Percentiles rank a stretch among this genome's conserved stretches.
Evolutionary conservation across 805 yeast species (phyloP).

Genomic region (Zygosaccharomyces pseudorouxii): DNA sequence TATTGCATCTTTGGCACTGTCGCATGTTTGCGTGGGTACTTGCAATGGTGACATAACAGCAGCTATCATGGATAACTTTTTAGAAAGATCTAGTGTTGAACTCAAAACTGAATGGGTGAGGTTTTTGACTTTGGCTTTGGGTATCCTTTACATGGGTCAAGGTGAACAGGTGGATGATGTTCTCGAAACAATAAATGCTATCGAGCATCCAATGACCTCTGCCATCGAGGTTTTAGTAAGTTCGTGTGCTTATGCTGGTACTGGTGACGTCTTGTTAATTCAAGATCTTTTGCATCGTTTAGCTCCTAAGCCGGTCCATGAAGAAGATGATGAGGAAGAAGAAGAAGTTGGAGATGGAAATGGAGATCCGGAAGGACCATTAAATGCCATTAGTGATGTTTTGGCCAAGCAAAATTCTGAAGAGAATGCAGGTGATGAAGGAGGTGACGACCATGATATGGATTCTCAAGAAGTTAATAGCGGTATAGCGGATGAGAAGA

Average conservation of each 20-base stretch:
- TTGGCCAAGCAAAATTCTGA: conserved; percentile 33
- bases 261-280: conserved; percentile 93
- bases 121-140: conserved; percentile 88
- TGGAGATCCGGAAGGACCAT: conserved; percentile 37
- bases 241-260: conserved; percentile 93
- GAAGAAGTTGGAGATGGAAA: conserved; percentile 44
- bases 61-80: conserved; percentile 81
- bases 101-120: conserved; percentile 82
- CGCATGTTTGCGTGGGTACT: conserved; percentile 93
- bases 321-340: conserved; percentile 52
- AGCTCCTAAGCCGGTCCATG: conserved; percentile 60
- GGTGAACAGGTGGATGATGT: conserved; percentile 93
- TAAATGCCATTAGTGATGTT: conserved; percentile 29
- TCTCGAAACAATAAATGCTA: conserved; percentile 86
- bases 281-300: conserved; percentile 88
- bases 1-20: conserved; percentile 84
- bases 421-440: conserved; percentile 22
- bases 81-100: conserved; percentile 78
- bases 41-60: conserved; percentile 92
- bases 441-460: conserved; percentile 13
- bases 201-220: conserved; percentile 89
- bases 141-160: conserved; percentile 87
- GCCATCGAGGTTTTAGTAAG: conserved; percentile 85
- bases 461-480: conserved; percentile 24
- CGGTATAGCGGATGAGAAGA: conserved; percentile 23